phyloP scores from a whole-genome alignment of 2,329 filamentous ascomycete species.

The Rhinocladiella similis region DNA sequence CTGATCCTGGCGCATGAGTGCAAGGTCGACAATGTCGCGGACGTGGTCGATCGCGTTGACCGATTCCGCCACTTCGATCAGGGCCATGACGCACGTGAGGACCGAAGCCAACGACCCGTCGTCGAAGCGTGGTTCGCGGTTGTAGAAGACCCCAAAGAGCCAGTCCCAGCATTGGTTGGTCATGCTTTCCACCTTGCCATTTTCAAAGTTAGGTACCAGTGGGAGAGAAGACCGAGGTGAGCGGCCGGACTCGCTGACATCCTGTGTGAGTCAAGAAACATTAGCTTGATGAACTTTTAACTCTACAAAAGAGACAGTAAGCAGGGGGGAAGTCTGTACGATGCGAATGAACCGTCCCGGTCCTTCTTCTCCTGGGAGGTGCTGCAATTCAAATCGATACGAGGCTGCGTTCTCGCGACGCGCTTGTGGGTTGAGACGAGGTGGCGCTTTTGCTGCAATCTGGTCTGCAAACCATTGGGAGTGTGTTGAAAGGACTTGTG shows the following conservation, averaged over 20 bases:
- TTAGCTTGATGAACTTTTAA: background rate
- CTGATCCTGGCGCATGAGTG: slow-evolving; percentile 49
- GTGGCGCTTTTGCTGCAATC: slow-evolving; percentile 28
- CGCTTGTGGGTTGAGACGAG: slow-evolving; percentile 33
- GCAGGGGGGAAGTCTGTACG: slow-evolving; percentile 8
- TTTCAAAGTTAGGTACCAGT: slow-evolving; percentile 35
- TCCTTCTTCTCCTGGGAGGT: background rate
- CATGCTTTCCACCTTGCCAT: slow-evolving; percentile 31
- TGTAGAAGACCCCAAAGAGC: slow-evolving; percentile 51
- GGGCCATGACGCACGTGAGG: slow-evolving; percentile 41
- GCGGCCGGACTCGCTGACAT: slow-evolving; percentile 37
- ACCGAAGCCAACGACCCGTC: slow-evolving; percentile 40
- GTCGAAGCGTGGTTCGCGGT: slow-evolving; percentile 41
- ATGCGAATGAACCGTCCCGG: slow-evolving; percentile 21
- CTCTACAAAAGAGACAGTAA: background rate
- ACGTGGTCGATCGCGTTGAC: slow-evolving; percentile 46
- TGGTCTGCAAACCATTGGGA: slow-evolving; percentile 28
- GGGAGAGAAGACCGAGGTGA: slow-evolving; percentile 15
- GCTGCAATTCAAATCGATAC: slow-evolving; percentile 29
- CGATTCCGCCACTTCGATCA: slow-evolving; percentile 49
- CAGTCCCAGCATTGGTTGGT: slow-evolving; percentile 40
- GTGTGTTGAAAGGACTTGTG: slow-evolving; percentile 29
- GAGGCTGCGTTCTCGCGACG: slow-evolving; percentile 28
- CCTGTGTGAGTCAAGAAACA: slow-evolving; percentile 29
- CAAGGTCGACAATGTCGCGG: slow-evolving; percentile 47